Evolutionary conservation across 805 yeast genomes (phyloP).

Genomic region (Komagataella mondaviorum): DNA sequence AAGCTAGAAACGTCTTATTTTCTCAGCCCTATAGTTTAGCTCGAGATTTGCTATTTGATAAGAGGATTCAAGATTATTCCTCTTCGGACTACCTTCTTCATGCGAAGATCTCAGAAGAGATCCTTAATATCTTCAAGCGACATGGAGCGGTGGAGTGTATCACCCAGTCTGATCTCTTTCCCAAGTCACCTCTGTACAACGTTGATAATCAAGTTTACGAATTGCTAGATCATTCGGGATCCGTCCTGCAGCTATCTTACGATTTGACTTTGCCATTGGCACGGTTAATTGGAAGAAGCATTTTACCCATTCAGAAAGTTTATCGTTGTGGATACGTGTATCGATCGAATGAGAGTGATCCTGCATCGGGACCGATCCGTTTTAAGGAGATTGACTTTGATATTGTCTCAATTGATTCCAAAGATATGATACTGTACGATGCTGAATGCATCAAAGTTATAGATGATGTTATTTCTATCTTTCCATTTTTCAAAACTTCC

Average conservation of each 20-base stretch:
- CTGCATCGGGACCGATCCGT: constrained; percentile 61
- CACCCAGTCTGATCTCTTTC: constrained; percentile 60
- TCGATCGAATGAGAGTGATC: constrained; percentile 43
- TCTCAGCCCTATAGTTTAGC: constrained; percentile 78
- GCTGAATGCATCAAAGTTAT: constrained; percentile 81
- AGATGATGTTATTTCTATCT: constrained; percentile 52
- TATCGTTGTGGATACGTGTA: constrained; percentile 74
- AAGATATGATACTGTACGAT: constrained; percentile 47
- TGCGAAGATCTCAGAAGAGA: constrained; percentile 43
- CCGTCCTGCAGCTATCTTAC: constrained; percentile 78
- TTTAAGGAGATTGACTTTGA: constrained; percentile 84
- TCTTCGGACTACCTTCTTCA: constrained; percentile 41
- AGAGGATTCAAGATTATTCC: constrained; percentile 16
- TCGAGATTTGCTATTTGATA: constrained; percentile 73
- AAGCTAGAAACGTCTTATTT: constrained; percentile 78
- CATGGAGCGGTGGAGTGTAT: constrained; percentile 76
- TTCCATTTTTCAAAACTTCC: constrained; percentile 53
- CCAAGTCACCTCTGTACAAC: constrained; percentile 62
- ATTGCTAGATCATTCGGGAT: constrained; percentile 74
- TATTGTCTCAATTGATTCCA: constrained; percentile 33
- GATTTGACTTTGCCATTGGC: constrained; percentile 90
- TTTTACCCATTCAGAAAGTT: constrained; percentile 36
- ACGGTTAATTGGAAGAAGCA: constrained; percentile 58
- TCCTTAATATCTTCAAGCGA: constrained; percentile 48
- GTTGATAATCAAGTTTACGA: constrained; percentile 59